Conservation (phyloP, 371 early-diverging fungal species). For the Zopfochytrium polystomum region DNA sequence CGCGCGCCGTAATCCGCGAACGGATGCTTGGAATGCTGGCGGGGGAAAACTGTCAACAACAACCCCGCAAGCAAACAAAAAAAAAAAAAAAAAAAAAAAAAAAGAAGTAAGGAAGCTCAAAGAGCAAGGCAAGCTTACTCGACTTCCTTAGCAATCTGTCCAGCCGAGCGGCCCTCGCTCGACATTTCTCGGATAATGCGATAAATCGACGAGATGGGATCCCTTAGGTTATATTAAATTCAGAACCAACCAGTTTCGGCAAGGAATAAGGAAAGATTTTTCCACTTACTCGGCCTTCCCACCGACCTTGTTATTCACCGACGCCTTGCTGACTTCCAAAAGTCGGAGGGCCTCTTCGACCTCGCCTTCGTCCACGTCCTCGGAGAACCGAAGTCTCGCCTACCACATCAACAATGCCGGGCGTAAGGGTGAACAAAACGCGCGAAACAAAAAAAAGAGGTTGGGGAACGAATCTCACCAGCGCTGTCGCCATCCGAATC, state of each 20-base stretch:
- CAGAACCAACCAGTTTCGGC: neutral
- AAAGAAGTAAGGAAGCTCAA: too few relatives aligned
- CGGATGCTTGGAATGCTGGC: conserved; percentile 57
- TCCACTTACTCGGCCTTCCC: conserved; percentile 9
- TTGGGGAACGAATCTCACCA: conserved; percentile 33
- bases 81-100: too few relatives aligned
- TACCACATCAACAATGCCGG: conserved; percentile 9
- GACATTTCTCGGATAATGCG: conserved; percentile 62
- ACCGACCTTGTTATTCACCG: conserved; percentile 32
- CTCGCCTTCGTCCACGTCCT: conserved; percentile 75
- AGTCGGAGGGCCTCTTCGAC: conserved; percentile 94
- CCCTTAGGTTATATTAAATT: conserved; percentile 22
- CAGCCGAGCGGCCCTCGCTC: conserved; percentile 36
- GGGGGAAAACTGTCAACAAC: too few relatives aligned
- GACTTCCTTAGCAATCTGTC: conserved; percentile 31
- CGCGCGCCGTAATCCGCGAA: conserved; percentile 69
- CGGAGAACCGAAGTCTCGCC: conserved; percentile 84
- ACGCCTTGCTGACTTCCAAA: conserved; percentile 78
- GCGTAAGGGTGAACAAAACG: too few relatives aligned
- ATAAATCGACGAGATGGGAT: conserved; percentile 56
- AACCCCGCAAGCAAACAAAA: too few relatives aligned
- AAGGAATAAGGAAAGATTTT: too few relatives aligned
- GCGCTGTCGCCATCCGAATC: conserved; percentile 85
- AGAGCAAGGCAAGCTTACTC: conserved; percentile 31
- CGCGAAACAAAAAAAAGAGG: neutral